These are phyloP conservation scores for Tillandsia fasciculata DNA, from an alignment of 176 grass and related monocot species.

Conservation along the genomic window DNA sequence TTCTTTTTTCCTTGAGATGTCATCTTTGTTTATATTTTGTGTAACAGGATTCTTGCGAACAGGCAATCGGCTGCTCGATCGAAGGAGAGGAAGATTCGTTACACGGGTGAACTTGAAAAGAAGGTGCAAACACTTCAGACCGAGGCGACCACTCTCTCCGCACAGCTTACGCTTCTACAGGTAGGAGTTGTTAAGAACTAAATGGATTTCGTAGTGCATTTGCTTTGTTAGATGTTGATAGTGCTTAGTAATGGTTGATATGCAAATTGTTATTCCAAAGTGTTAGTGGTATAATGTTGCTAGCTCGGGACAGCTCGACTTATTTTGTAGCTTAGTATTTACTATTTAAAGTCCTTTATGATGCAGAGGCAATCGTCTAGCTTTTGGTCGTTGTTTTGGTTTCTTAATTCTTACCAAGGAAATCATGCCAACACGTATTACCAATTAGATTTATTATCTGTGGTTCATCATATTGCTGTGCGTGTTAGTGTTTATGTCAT, in stretches of 20 bases:
- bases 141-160: conserved; percentile 92
- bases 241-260: neutral
- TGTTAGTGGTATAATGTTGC: neutral
- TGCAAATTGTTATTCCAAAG: neutral
- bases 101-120: conserved; percentile 85
- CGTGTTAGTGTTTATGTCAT: too few relatives aligned
- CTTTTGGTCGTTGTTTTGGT: too few relatives aligned
- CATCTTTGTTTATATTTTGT: neutral
- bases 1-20: neutral
- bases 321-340: too few relatives aligned
- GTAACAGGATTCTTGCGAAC: conserved; percentile 84
- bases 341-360: too few relatives aligned
- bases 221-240: neutral
- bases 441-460: too few relatives aligned
- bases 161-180: conserved; percentile 94
- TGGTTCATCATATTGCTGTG: too few relatives aligned
- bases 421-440: too few relatives aligned
- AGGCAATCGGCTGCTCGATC: conserved; percentile 81
- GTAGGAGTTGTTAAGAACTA: conserved; percentile 10
- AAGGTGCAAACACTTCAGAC: conserved; percentile 98
- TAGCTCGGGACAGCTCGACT: neutral
- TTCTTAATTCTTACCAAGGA: too few relatives aligned
- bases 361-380: too few relatives aligned
- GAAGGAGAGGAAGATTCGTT: conserved; percentile 95
- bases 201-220: neutral